A percentile compares a stretch with the other conserved stretches of the same genome.
Evolutionary conservation across 306 rosid genomes (phyloP).

Genomic region (Senna tora): DNA sequence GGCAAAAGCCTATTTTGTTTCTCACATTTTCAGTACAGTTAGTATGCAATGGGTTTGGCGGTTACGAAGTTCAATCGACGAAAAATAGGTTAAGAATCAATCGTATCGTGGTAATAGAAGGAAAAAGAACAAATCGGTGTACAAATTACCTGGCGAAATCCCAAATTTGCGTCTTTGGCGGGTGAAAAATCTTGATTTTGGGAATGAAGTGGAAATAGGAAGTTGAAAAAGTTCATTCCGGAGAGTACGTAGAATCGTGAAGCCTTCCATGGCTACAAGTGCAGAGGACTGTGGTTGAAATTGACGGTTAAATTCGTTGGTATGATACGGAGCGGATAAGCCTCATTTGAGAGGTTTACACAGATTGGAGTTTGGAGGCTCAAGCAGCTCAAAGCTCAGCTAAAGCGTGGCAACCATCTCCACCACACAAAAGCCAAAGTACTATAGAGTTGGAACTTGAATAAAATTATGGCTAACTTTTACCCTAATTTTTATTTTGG

Average conservation of each 20-base stretch:
- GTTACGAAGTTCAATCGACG: conserved; percentile 1
- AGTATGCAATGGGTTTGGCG: not conserved
- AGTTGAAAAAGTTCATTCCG: not conserved
- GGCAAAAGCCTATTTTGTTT: not conserved
- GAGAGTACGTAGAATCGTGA: not conserved
- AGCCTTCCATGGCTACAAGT: conserved; percentile 30
- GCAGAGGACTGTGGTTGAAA: conserved; percentile 1
- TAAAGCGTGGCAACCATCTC: not conserved
- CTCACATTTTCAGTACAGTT: not conserved
- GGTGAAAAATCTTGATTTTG: conserved; percentile 1
- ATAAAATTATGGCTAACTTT: no score
- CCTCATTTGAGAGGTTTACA: not conserved
- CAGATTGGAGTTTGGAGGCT: not conserved
- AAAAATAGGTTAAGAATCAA: not conserved
- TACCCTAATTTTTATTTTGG: no score
- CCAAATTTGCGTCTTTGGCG: not conserved
- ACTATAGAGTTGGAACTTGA: no score
- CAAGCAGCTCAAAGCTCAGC: not conserved
- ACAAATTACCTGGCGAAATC: not conserved
- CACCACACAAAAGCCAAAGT: not conserved
- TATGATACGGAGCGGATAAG: conserved; percentile 4
- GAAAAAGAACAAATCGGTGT: not conserved
- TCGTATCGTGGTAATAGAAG: not conserved
- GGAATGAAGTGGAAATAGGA: conserved; percentile 20
- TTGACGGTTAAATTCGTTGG: conserved; percentile 15